Conservation (phyloP, 352 stramenopile genomes). For the Phytophthora boehmeriae region DNA sequence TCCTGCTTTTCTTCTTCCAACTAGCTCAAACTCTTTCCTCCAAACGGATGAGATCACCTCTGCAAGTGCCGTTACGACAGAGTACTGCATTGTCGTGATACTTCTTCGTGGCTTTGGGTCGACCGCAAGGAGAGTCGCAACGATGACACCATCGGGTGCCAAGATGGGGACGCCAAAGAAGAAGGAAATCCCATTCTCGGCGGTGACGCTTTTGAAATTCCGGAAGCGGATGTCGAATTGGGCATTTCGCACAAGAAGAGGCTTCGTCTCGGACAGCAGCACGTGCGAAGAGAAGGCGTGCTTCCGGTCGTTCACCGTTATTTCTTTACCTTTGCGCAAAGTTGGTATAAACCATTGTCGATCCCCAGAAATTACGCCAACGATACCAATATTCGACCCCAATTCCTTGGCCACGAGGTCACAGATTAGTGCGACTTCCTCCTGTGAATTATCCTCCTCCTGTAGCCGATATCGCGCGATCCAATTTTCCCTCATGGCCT, state of each 20-base stretch:
- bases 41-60: slow-evolving; percentile 23
- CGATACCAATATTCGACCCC: slow-evolving; percentile 37
- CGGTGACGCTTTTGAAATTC: slow-evolving; percentile 32
- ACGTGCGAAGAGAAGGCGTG: slow-evolving; percentile 47
- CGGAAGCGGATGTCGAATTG: slow-evolving; percentile 59
- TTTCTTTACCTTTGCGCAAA: slow-evolving; percentile 8
- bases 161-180: slow-evolving; percentile 51
- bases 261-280: slow-evolving; percentile 28
- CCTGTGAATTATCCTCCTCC: slow-evolving; percentile 3
- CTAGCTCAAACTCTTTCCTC: slow-evolving; percentile 9
- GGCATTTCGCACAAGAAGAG: slow-evolving; percentile 54
- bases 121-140: slow-evolving; percentile 49
- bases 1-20: background rate
- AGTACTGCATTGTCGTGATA: slow-evolving; percentile 70
- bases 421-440: slow-evolving; percentile 53
- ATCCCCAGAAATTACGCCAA: slow-evolving; percentile 35
- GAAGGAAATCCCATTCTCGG: slow-evolving; percentile 34
- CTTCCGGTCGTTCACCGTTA: slow-evolving; percentile 22
- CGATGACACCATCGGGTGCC: slow-evolving; percentile 16
- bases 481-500: slow-evolving; percentile 37
- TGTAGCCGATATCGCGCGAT: slow-evolving; percentile 39
- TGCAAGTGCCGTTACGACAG: slow-evolving; percentile 40
- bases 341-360: slow-evolving; percentile 32
- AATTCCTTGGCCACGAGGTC: slow-evolving; percentile 57
- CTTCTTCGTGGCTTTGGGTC: slow-evolving; percentile 43